These are phyloP conservation scores for Myxozyma sirexii DNA, from an alignment of 805 yeast species.

Conservation along the genomic window DNA sequence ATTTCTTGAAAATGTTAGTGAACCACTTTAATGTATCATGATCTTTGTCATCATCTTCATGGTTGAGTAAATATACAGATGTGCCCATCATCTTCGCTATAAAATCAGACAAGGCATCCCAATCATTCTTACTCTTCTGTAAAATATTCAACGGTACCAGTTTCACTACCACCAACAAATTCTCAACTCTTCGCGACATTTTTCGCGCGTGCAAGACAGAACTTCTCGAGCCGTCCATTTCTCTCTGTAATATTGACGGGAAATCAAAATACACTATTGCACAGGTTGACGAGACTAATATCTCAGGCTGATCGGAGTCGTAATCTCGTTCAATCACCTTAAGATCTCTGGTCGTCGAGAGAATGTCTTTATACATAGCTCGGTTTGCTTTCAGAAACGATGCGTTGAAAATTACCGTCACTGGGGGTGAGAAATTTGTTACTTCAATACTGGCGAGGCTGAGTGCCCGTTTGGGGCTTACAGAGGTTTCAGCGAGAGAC, in stretches of 20 bases:
- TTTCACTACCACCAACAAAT: conserved; percentile 2
- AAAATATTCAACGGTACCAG: neutral
- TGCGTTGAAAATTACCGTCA: conserved; percentile 17
- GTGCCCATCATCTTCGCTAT: conserved; percentile 7
- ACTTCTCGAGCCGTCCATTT: conserved; percentile 1
- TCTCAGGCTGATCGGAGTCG: conserved; percentile 14
- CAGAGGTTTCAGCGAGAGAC: neutral
- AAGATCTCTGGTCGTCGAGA: conserved; percentile 1
- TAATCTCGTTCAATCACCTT: conserved; percentile 23
- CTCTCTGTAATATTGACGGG: conserved; percentile 14
- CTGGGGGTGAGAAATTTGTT: neutral
- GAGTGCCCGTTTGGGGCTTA: neutral
- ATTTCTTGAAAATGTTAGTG: neutral
- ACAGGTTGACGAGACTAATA: conserved; percentile 13
- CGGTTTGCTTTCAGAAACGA: conserved; percentile 3
- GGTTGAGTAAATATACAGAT: neutral
- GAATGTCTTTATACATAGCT: neutral
- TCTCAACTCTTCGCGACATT: neutral
- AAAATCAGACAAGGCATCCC: conserved; percentile 16
- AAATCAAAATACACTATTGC: conserved; percentile 5
- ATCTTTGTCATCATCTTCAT: neutral
- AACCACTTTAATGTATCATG: conserved; percentile 4
- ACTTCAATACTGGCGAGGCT: neutral
- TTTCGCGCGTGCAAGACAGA: conserved; percentile 1
- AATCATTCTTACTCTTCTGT: conserved; percentile 7